Percentiles rank a stretch among this genome's conserved stretches.
phyloP scores from a whole-genome alignment of 2,329 filamentous ascomycete species.

The Alternaria triticimaculans region DNA sequence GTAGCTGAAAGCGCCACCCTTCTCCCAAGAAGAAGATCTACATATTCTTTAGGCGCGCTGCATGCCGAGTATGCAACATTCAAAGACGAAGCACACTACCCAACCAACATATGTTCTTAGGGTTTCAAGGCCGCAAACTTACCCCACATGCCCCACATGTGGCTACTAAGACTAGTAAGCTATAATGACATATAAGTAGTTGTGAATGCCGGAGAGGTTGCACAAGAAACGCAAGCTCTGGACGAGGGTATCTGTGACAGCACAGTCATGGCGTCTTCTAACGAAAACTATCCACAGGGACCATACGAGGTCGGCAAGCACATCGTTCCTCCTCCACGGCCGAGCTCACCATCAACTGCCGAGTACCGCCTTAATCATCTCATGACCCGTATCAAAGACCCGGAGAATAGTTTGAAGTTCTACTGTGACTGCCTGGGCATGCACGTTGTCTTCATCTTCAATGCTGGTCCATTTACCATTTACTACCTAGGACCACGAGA shows the following conservation, averaged over 20 bases:
- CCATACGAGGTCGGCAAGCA: constrained; percentile 32
- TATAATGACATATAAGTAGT: not conserved
- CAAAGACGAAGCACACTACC: not conserved
- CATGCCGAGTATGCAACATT: not conserved
- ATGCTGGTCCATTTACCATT: constrained; percentile 43
- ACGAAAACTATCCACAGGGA: constrained; percentile 27
- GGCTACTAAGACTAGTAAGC: not conserved
- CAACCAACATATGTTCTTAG: not conserved
- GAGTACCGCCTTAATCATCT: constrained; percentile 42
- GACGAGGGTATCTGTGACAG: not conserved
- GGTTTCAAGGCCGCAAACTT: not conserved
- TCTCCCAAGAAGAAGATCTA: not conserved
- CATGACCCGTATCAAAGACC: constrained; percentile 44
- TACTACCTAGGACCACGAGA: constrained; percentile 45
- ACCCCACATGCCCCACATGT: constrained; percentile 21
- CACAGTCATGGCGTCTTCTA: constrained; percentile 12
- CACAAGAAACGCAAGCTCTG: not conserved
- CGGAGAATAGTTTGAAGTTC: constrained; percentile 34
- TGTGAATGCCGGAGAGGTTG: not conserved
- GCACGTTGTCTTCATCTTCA: constrained; percentile 45
- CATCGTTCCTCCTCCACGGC: constrained; percentile 34
- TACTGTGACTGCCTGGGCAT: constrained; percentile 46
- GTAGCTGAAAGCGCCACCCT: not conserved
- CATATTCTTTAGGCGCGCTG: not conserved
- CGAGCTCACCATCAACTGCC: constrained; percentile 32